These are phyloP conservation scores for Psilocybe subaeruginosa DNA, from an alignment of 768 basidiomycete genomes.

Conservation along the genomic window DNA sequence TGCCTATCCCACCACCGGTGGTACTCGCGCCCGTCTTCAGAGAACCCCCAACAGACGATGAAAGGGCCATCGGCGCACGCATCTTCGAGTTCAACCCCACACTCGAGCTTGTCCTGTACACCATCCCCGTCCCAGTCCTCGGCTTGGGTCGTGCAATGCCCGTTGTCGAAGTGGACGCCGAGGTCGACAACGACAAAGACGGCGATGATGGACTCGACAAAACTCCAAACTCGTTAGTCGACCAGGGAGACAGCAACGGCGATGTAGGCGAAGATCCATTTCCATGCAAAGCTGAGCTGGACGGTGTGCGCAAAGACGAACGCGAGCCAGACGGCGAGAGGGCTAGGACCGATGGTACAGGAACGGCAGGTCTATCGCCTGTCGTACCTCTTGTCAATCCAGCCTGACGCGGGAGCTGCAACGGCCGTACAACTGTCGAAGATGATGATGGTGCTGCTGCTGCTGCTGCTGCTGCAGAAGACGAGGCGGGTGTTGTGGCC, in stretches of 20 bases:
- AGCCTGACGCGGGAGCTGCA: conserved; percentile 33
- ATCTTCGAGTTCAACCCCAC: conserved; percentile 17
- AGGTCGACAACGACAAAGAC: conserved; percentile 5
- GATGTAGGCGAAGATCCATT: conserved; percentile 7
- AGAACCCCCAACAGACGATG: conserved; percentile 8
- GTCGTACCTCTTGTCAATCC: conserved; percentile 24
- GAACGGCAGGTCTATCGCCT: conserved; percentile 37
- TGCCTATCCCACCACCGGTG: not conserved
- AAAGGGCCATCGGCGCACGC: conserved; percentile 22
- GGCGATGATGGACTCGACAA: not conserved
- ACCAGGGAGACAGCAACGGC: conserved; percentile 3
- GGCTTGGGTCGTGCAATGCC: conserved; percentile 43
- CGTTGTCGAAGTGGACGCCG: conserved; percentile 5
- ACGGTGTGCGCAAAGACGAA: conserved; percentile 22
- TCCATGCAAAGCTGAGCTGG: not conserved
- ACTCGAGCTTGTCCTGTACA: conserved; percentile 49
- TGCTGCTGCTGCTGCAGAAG: conserved; percentile 14
- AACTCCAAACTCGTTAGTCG: not conserved
- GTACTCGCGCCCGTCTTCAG: not conserved
- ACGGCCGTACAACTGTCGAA: conserved; percentile 27
- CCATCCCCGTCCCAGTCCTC: conserved; percentile 72
- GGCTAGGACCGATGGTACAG: conserved; percentile 26
- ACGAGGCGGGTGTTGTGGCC: conserved; percentile 14
- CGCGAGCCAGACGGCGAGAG: conserved; percentile 16
- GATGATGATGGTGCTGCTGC: conserved; percentile 14